Evolutionary conservation across 371 early-diverging fungal genomes (phyloP), one percentile per base, ranked within the genome.

Genomic region (Batrachochytrium dendrobatidis): DNA sequence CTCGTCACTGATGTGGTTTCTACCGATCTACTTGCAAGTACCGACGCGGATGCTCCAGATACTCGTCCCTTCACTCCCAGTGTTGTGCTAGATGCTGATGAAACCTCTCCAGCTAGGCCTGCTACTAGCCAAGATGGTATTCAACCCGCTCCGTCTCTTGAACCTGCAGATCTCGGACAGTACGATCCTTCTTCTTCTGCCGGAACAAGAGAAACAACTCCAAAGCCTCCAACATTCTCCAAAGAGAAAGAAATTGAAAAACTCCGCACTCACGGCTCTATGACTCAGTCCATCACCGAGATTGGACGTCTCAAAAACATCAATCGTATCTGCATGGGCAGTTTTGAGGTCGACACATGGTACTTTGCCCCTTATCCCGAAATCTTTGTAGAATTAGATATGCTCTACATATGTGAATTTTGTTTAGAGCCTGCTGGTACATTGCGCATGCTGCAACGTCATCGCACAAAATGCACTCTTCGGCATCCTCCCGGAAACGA

Each of bases 281-380:
- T 97, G 96, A 95, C 95, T 0, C 96, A 96, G 70, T 86, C 86
- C 53, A 81, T 86, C 2, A 80, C 86, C 55, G 97, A 98, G 70
- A 83, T 98, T 35, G 85, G 92, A 1, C 82, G 95, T 2, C 89
- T 97, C 48, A 95, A 94, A 71, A 97, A 96, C 67, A 76, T 98
- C 65, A 86, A 90, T 64, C 62, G 79, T 62, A 92, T 99, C 55
- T 85, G 90, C 66, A 92, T 99, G 76, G 97, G 99, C 30, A 83
- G 89, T 65, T 86, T 90, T 71, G 84, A 89, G 69, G 85, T 98
- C 17, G 94, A 98, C 64, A 82, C 98, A 0, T 99, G 99, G 99
- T 97, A 95, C 71, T 83, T 89, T 62, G 87, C 95, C 22, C 95
- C 97, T 7, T 97, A 92, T 68, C 98, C 98, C 0, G 84, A 83